These are phyloP conservation scores for Arachis hypogaea DNA, from an alignment of 306 rosid species.

Conservation along the genomic window DNA sequence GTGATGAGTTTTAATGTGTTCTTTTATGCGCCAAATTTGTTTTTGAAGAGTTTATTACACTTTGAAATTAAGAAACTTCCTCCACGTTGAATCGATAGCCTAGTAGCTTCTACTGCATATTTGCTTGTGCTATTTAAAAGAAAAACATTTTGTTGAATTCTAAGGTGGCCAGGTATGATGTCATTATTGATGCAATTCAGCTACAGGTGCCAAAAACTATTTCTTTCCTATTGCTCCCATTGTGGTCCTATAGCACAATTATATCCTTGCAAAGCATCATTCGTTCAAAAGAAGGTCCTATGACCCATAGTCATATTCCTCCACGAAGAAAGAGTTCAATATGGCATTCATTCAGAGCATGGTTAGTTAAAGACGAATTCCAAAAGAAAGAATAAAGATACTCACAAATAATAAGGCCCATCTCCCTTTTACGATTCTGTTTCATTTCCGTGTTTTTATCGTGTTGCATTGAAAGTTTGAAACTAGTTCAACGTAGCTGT, in stretches of 20 bases:
- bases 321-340: constrained; percentile 21
- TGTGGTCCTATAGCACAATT: constrained; percentile 26
- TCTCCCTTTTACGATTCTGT: neutral
- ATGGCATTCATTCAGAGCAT: constrained; percentile 11
- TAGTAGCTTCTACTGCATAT: too few relatives aligned
- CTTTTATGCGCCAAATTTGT: too few relatives aligned
- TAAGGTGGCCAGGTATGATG: neutral
- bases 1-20: too few relatives aligned
- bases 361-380: constrained; percentile 18
- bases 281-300: constrained; percentile 6
- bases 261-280: constrained; percentile 25
- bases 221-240: constrained; percentile 6
- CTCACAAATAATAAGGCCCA: constrained; percentile 25
- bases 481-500: neutral
- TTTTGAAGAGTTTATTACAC: too few relatives aligned
- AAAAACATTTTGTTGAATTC: neutral
- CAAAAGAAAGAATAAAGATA: constrained; percentile 39
- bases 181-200: constrained; percentile 10
- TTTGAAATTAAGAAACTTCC: too few relatives aligned
- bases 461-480: neutral
- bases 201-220: too few relatives aligned
- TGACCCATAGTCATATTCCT: constrained; percentile 11
- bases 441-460: neutral
- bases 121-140: too few relatives aligned
- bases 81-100: too few relatives aligned